Percentiles rank a stretch among this genome's conserved stretches.
These are phyloP conservation scores for Rhodamnia argentea DNA, from an alignment of 345 rosid genomes.

Conservation along the genomic window DNA sequence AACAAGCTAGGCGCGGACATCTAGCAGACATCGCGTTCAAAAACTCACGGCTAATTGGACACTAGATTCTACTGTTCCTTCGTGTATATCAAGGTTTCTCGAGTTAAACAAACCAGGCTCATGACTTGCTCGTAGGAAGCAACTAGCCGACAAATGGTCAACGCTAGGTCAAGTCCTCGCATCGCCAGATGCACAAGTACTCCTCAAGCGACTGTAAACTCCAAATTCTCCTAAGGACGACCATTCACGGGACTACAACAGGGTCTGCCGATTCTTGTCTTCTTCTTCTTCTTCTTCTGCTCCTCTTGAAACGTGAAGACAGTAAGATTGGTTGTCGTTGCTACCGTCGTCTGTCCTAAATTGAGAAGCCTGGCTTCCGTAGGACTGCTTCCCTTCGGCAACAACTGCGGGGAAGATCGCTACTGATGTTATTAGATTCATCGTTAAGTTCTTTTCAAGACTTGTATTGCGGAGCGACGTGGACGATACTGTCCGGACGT, in stretches of 20 bases:
- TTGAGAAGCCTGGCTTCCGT: not conserved
- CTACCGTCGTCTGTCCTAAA: not conserved
- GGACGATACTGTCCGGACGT: not conserved
- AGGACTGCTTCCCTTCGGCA: not conserved
- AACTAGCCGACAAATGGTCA: not conserved
- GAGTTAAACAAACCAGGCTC: not conserved
- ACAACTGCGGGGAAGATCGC: not conserved
- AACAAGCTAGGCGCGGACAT: not conserved
- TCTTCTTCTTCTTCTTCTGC: not conserved
- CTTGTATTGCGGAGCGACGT: not conserved
- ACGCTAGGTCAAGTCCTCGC: not conserved
- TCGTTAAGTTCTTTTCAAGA: not conserved
- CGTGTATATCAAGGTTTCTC: not conserved
- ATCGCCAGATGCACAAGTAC: not conserved
- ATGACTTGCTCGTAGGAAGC: not conserved
- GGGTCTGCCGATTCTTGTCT: not conserved
- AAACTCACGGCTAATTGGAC: not conserved
- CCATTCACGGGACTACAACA: not conserved
- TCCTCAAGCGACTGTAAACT: not conserved
- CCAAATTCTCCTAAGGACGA: not conserved
- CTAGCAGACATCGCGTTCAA: not conserved
- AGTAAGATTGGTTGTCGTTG: not conserved
- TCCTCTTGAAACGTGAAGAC: not conserved
- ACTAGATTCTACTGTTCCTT: not conserved
- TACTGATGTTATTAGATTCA: not conserved